Evolutionary conservation across 2,329 filamentous ascomycete species (phyloP).

Genomic region (Fusarium tanahbumbuense): DNA sequence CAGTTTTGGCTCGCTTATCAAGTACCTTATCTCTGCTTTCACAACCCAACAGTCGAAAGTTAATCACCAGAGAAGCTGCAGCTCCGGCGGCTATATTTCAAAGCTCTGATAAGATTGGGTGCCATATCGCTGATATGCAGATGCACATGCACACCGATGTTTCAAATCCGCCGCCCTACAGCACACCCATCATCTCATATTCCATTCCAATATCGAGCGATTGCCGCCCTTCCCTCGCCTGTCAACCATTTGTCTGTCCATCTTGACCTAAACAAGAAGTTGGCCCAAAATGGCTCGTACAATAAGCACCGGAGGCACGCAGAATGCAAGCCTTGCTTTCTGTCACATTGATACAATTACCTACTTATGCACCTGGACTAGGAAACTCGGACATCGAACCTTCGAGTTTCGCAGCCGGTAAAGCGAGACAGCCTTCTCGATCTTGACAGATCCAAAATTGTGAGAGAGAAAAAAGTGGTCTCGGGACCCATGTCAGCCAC

Average conservation of each 20-base stretch:
- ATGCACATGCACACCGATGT: slow-evolving; percentile 40
- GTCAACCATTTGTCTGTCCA: slow-evolving; percentile 1
- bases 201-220: slow-evolving; percentile 9
- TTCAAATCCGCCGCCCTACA: slow-evolving; percentile 16
- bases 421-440: slow-evolving; percentile 22
- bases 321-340: neutral
- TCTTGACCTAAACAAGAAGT: slow-evolving; percentile 11
- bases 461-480: slow-evolving; percentile 28
- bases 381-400: slow-evolving; percentile 8
- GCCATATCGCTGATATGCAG: slow-evolving; percentile 19
- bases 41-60: neutral
- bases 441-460: slow-evolving; percentile 32
- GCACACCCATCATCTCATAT: slow-evolving; percentile 14
- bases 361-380: neutral
- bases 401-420: slow-evolving; percentile 26
- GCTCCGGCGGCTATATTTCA: slow-evolving; percentile 6
- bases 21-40: neutral
- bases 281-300: neutral
- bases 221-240: neutral
- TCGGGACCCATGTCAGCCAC: slow-evolving; percentile 37
- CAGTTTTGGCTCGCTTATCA: neutral
- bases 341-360: neutral
- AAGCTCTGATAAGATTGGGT: slow-evolving; percentile 17
- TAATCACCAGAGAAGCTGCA: slow-evolving; percentile 8
- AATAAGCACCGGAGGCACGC: neutral